Evolutionary conservation across 805 yeast genomes (phyloP).

Genomic region (Myxozyma mucilagina): DNA sequence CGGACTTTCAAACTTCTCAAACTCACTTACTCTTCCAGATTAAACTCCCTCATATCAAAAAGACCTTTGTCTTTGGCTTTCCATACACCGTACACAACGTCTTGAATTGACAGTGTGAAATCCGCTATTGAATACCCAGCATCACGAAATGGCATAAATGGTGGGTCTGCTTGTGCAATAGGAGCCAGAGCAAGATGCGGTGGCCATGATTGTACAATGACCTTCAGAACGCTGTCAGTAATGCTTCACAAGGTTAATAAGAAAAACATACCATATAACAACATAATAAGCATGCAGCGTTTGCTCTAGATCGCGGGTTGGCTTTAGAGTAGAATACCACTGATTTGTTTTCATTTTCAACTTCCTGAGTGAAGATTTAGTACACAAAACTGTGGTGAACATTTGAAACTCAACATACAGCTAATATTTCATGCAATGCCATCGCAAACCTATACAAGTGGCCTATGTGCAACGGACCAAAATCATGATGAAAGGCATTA

Average conservation of each 20-base stretch:
- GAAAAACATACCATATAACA: conserved; percentile 68
- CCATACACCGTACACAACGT: conserved; percentile 95
- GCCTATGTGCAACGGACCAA: conserved; percentile 94
- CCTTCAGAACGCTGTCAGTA: not conserved
- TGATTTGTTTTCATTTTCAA: conserved; percentile 79
- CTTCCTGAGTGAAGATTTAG: conserved; percentile 47
- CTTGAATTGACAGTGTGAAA: conserved; percentile 90
- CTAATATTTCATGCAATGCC: conserved; percentile 83
- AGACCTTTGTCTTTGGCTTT: conserved; percentile 91
- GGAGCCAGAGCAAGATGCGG: conserved; percentile 98
- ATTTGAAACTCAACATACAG: conserved; percentile 38
- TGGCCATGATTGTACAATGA: conserved; percentile 90
- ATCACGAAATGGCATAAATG: conserved; percentile 92
- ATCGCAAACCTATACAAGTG: conserved; percentile 94
- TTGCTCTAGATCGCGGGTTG: conserved; percentile 77
- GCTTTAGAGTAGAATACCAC: conserved; percentile 87
- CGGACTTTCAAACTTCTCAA: not conserved
- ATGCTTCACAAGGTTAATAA: not conserved
- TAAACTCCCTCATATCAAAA: conserved; percentile 81
- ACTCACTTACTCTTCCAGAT: conserved; percentile 73
- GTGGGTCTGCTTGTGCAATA: conserved; percentile 85
- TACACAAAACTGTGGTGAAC: not conserved
- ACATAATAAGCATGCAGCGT: conserved; percentile 90
- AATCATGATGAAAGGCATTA: conserved; percentile 93
- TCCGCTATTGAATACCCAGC: conserved; percentile 97